These are phyloP conservation scores for Kurtzmaniella fragi DNA, from an alignment of 805 yeast species.

Conservation along the genomic window DNA sequence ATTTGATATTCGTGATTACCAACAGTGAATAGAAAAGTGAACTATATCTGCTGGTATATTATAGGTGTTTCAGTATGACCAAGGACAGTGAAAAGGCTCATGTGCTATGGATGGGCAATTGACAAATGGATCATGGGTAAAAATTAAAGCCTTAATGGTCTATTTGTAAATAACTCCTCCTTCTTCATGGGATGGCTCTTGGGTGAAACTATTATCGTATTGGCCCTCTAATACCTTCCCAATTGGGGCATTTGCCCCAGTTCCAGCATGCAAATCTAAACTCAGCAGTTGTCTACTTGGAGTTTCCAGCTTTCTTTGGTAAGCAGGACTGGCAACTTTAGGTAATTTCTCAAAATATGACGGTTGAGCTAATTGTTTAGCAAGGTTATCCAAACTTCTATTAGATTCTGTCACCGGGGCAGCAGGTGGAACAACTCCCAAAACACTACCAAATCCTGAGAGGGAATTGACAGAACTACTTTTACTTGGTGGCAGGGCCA, in stretches of 20 bases:
- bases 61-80: too few relatives aligned
- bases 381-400: conserved; percentile 30
- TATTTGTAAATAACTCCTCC: background rate
- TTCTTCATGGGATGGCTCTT: conserved; percentile 7
- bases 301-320: background rate
- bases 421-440: too few relatives aligned
- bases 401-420: conserved; percentile 1
- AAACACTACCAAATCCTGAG: too few relatives aligned
- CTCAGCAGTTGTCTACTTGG: conserved; percentile 6
- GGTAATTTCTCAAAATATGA: conserved; percentile 35
- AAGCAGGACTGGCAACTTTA: too few relatives aligned
- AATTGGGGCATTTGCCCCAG: conserved; percentile 1
- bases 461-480: conserved; percentile 1
- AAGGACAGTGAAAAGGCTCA: too few relatives aligned
- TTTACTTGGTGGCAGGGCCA: conserved; percentile 2
- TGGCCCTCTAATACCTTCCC: conserved; percentile 10
- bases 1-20: too few relatives aligned
- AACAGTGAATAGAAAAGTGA: too few relatives aligned
- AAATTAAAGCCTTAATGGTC: background rate
- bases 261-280: background rate
- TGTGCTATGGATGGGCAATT: background rate
- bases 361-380: conserved; percentile 34
- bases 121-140: conserved; percentile 1
- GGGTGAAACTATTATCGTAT: conserved; percentile 17
- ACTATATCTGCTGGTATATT: too few relatives aligned